Conservation (phyloP, 768 basidiomycete genomes). For the Lactarius evosmus region DNA sequence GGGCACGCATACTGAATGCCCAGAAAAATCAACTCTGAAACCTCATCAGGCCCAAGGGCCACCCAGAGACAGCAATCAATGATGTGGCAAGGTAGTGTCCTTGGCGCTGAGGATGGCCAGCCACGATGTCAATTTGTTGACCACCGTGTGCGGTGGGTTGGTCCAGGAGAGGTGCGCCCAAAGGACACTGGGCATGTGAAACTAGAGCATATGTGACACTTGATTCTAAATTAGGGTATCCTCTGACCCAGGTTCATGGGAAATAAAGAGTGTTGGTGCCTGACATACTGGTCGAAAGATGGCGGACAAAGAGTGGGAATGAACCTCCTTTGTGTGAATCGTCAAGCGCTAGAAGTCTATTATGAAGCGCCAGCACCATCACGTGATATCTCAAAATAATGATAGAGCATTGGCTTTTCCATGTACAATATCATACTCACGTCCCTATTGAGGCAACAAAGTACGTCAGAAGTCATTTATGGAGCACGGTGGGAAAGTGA, state of each 20-base stretch:
- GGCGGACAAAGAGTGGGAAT: slow-evolving; percentile 18
- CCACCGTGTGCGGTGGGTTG: slow-evolving; percentile 1
- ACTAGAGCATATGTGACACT: neutral
- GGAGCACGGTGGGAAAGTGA: neutral
- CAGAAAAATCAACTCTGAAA: neutral
- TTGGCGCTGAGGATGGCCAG: slow-evolving; percentile 8
- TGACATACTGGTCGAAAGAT: slow-evolving; percentile 14
- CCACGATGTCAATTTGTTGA: slow-evolving; percentile 11
- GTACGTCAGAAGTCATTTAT: neutral
- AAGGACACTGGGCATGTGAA: slow-evolving; percentile 7
- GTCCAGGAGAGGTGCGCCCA: neutral
- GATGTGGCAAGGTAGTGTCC: neutral
- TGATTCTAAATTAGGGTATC: neutral
- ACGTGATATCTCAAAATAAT: slow-evolving; percentile 5
- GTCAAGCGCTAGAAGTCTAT: neutral
- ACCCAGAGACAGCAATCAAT: neutral
- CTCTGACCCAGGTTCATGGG: slow-evolving; percentile 13
- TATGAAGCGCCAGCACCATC: neutral
- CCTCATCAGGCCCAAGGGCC: neutral
- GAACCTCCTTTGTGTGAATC: slow-evolving; percentile 6
- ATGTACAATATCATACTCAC: neutral
- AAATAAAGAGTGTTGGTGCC: slow-evolving; percentile 15
- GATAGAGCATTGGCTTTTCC: neutral
- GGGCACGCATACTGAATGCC: neutral
- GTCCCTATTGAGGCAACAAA: neutral